Percentiles rank a stretch among this genome's conserved stretches.
Conservation (phyloP, 345 rosid species). For the Dipteronia dyeriana region DNA sequence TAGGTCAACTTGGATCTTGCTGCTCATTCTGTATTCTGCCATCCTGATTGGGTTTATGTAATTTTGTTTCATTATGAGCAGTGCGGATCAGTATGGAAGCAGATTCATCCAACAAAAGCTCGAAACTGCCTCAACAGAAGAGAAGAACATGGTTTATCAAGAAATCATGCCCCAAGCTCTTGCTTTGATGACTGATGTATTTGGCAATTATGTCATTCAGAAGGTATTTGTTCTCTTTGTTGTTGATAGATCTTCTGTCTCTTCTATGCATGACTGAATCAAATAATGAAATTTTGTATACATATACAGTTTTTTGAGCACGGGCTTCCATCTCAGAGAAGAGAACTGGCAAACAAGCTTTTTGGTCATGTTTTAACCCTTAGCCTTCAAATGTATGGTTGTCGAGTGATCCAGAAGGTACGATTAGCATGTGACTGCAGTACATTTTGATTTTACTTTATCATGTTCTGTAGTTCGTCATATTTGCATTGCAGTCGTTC, state of each 20-base stretch:
- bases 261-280: not conserved
- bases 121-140: conserved; percentile 53
- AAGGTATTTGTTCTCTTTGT: conserved; percentile 40
- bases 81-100: conserved; percentile 79
- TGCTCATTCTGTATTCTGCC: not conserved
- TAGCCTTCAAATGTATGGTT: conserved; percentile 73
- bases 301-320: conserved; percentile 61
- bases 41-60: not conserved
- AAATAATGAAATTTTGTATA: not conserved
- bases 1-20: not conserved
- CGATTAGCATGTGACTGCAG: not conserved
- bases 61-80: conserved; percentile 21
- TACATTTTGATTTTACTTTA: not conserved
- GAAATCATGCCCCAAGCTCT: conserved; percentile 65
- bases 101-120: conserved; percentile 71
- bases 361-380: conserved; percentile 55
- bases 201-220: conserved; percentile 72
- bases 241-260: conserved; percentile 1
- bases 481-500: not conserved
- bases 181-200: conserved; percentile 69
- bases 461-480: not conserved
- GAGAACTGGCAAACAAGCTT: conserved; percentile 57
- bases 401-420: conserved; percentile 76
- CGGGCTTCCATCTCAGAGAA: conserved; percentile 58
- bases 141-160: conserved; percentile 61